These are phyloP conservation scores for Paramecium primaurelia DNA, from an alignment of 73 alveolate genomes.

Conservation along the genomic window DNA sequence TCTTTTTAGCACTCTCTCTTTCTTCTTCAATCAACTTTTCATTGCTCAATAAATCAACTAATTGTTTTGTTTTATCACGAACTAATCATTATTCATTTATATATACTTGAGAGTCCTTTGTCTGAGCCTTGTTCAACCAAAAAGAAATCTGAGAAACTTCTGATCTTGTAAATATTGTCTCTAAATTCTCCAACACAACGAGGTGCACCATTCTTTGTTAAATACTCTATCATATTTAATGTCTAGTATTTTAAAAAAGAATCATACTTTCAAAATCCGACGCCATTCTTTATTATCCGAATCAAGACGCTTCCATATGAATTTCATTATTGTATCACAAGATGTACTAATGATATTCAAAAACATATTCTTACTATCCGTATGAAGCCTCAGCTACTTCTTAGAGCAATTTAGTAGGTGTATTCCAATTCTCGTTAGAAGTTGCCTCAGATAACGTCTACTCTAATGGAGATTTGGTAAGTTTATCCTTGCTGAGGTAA, in stretches of 20 bases:
- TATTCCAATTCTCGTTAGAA: slow-evolving; percentile 33
- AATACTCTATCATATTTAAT: neutral
- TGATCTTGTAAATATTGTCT: slow-evolving; percentile 4
- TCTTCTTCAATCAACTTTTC: slow-evolving; percentile 39
- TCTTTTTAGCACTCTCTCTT: slow-evolving; percentile 44
- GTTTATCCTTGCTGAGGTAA: slow-evolving; percentile 26
- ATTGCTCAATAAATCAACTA: slow-evolving; percentile 6
- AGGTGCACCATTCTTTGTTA: slow-evolving; percentile 45
- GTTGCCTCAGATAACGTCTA: slow-evolving; percentile 24
- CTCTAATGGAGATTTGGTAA: slow-evolving; percentile 37
- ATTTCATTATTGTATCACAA: slow-evolving; percentile 32
- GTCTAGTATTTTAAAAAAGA: neutral
- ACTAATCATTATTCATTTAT: neutral
- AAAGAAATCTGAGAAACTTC: slow-evolving; percentile 42
- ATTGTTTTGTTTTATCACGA: slow-evolving; percentile 11
- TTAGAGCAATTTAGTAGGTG: slow-evolving; percentile 18
- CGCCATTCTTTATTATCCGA: slow-evolving; percentile 47
- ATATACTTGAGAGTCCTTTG: slow-evolving; percentile 21
- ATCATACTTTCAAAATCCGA: neutral
- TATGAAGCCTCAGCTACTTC: slow-evolving; percentile 30
- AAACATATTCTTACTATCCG: slow-evolving; percentile 12
- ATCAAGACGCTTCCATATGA: slow-evolving; percentile 43
- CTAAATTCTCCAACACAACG: slow-evolving; percentile 38
- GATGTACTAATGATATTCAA: neutral
- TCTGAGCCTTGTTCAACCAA: slow-evolving; percentile 19